Percentiles rank a stretch among this genome's conserved stretches.
phyloP scores from a whole-genome alignment of 495 filamentous ascomycete species.

The Xylaria venustula region DNA sequence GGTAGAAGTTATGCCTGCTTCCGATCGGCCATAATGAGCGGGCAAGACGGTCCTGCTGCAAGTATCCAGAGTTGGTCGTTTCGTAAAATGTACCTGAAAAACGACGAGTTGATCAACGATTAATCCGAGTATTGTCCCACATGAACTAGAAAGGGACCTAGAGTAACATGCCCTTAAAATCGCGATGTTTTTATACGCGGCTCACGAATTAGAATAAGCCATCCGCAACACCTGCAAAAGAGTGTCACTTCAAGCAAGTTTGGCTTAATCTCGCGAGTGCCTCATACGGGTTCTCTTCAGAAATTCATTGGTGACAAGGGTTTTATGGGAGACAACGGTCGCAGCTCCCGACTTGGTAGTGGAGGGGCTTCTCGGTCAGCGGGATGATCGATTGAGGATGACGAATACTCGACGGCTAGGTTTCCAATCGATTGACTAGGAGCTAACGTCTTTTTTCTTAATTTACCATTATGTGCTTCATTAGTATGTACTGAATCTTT shows the following conservation, averaged over 20 bases:
- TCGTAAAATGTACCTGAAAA: not conserved
- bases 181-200: not conserved
- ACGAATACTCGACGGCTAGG: slow-evolving; percentile 34
- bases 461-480: slow-evolving; percentile 27
- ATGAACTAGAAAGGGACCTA: not conserved
- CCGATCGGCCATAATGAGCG: not conserved
- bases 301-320: slow-evolving; percentile 71
- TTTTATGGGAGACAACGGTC: slow-evolving; percentile 65
- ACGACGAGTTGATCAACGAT: no score
- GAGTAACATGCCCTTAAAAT: not conserved
- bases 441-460: slow-evolving; percentile 38
- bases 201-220: not conserved
- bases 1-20: not conserved
- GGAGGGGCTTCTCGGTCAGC: slow-evolving; percentile 39
- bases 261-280: not conserved
- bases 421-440: slow-evolving; percentile 28
- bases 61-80: not conserved
- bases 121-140: no score
- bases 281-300: slow-evolving; percentile 18
- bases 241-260: not conserved
- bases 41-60: not conserved
- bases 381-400: slow-evolving; percentile 42
- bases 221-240: not conserved
- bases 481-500: slow-evolving; percentile 36
- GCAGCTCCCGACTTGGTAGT: slow-evolving; percentile 38